Conservation (phyloP, 345 rosid species). For the Pugionium cornutum region DNA sequence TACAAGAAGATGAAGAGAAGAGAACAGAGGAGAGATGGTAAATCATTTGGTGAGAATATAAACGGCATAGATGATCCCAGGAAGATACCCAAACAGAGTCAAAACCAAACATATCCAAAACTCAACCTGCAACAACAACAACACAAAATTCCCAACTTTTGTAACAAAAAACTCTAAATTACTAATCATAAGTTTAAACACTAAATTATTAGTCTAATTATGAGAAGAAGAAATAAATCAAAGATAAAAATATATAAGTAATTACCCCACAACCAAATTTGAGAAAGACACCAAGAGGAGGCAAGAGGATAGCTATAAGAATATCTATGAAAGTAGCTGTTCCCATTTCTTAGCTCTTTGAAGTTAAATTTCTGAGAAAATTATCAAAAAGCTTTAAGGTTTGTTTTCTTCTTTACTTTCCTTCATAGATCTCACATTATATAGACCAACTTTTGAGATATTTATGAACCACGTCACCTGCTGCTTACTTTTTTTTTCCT, state of each 20-base stretch:
- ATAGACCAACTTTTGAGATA: conserved; percentile 35
- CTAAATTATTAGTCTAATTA: too few relatives aligned
- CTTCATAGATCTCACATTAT: conserved; percentile 21
- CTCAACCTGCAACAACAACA: conserved; percentile 48
- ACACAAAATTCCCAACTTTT: too few relatives aligned
- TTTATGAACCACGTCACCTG: conserved; percentile 34
- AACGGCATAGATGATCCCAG: conserved; percentile 80
- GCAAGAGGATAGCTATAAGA: conserved; percentile 75
- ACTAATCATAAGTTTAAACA: too few relatives aligned
- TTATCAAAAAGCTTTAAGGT: neutral
- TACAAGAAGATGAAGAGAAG: conserved; percentile 27
- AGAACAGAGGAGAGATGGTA: conserved; percentile 14
- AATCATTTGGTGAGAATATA: conserved; percentile 70
- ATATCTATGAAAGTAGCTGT: conserved; percentile 67
- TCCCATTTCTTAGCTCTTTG: conserved; percentile 36
- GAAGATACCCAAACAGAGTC: conserved; percentile 67
- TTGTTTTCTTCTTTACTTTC: conserved; percentile 13
- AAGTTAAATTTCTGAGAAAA: conserved; percentile 10
- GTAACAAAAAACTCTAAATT: too few relatives aligned
- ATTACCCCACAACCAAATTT: conserved; percentile 69
- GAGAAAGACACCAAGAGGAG: conserved; percentile 93
- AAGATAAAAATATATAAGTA: neutral
- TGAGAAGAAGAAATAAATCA: neutral
- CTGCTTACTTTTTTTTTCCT: conserved; percentile 5
- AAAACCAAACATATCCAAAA: conserved; percentile 88